Conservation (phyloP, 176 grass and related monocot genomes). For the Rhipidocladum racemiflorum region DNA sequence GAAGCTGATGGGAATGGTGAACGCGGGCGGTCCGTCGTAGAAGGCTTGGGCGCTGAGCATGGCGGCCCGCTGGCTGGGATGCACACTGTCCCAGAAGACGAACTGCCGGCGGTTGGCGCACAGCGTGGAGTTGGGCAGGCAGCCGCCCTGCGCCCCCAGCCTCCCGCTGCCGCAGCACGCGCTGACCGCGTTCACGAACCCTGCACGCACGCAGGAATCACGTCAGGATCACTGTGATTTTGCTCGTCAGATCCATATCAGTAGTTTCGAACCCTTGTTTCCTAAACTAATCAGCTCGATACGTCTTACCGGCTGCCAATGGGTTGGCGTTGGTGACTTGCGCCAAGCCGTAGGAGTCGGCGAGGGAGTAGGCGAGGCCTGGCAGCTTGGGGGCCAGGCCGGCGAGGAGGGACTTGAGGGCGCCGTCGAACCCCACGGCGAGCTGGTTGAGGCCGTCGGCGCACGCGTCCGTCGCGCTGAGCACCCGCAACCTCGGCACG, state of each 20-base stretch:
- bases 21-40: slow-evolving; percentile 13
- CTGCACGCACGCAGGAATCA: neutral
- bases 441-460: slow-evolving; percentile 30
- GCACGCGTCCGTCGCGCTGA: slow-evolving; percentile 24
- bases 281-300: neutral
- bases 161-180: slow-evolving; percentile 43
- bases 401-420: neutral
- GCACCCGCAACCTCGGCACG: slow-evolving; percentile 4
- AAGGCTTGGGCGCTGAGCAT: neutral
- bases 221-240: no score
- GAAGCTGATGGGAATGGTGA: slow-evolving; percentile 35
- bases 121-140: slow-evolving; percentile 8
- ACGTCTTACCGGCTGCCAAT: neutral
- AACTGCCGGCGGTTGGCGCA: slow-evolving; percentile 15
- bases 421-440: slow-evolving; percentile 35
- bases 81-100: slow-evolving; percentile 45
- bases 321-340: neutral
- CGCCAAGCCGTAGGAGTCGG: neutral
- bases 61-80: slow-evolving; percentile 14
- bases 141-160: neutral
- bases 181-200: slow-evolving; percentile 17
- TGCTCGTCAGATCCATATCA: no score
- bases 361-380: slow-evolving; percentile 36
- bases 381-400: slow-evolving; percentile 23
- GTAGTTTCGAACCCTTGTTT: no score